phyloP scores from a whole-genome alignment of 345 rosid species.

The Anastatica hierochuntica region DNA sequence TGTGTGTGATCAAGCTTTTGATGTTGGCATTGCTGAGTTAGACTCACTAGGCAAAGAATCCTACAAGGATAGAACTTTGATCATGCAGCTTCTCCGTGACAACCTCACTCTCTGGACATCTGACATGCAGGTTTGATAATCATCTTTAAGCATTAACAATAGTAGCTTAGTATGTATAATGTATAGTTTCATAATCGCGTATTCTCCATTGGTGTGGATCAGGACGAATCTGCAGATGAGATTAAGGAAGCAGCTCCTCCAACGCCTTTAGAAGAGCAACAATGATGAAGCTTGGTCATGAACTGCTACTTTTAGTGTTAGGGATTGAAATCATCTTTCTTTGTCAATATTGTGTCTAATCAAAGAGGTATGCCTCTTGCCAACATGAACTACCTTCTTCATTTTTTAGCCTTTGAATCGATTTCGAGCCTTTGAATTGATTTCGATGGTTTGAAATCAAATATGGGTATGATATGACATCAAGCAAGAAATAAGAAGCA shows the following conservation, averaged over 20 bases:
- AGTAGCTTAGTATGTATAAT: neutral
- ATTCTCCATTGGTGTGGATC: neutral
- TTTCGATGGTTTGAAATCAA: neutral
- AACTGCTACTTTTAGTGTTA: slow-evolving; percentile 6
- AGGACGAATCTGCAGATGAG: slow-evolving; percentile 82
- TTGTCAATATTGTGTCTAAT: neutral
- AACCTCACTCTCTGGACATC: slow-evolving; percentile 92
- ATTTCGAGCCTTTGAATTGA: neutral
- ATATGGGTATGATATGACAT: neutral
- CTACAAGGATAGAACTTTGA: slow-evolving; percentile 70
- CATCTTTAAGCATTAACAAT: neutral
- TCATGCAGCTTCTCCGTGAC: slow-evolving; percentile 33
- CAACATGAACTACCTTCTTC: neutral
- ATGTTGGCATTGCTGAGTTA: slow-evolving; percentile 81
- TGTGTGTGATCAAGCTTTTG: slow-evolving; percentile 51
- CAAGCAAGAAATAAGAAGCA: neutral
- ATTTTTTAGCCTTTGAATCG: neutral
- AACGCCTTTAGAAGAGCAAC: slow-evolving; percentile 48
- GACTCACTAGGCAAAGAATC: slow-evolving; percentile 86
- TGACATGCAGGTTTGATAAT: slow-evolving; percentile 61
- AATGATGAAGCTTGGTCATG: slow-evolving; percentile 21
- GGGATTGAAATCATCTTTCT: slow-evolving; percentile 1
- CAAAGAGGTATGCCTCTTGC: neutral
- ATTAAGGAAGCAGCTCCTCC: slow-evolving; percentile 57
- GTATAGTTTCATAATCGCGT: neutral